A percentile compares a stretch with the other conserved stretches of the same genome.
phyloP scores from a whole-genome alignment of 179 eudicot species.

The Silene coronaria region DNA sequence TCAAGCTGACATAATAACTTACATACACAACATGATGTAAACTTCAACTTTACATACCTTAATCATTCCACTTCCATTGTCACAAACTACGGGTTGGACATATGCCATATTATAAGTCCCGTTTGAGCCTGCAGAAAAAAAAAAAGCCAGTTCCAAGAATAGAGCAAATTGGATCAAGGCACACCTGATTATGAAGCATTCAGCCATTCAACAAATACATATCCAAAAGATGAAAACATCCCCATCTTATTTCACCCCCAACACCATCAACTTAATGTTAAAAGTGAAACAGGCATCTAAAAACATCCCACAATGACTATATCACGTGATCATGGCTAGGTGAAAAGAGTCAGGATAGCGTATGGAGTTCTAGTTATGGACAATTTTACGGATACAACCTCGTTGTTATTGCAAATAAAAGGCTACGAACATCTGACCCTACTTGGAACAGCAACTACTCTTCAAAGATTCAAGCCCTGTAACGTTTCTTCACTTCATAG shows the following conservation, averaged over 20 bases:
- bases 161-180: background rate
- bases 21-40: background rate
- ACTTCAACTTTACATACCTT: background rate
- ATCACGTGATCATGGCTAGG: too few species aligned
- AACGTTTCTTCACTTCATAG: too few species aligned
- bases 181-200: background rate
- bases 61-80: conserved; percentile 26
- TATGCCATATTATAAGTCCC: background rate
- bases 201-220: background rate
- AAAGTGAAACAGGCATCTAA: too few species aligned
- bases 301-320: too few species aligned
- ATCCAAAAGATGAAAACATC: background rate
- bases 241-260: too few species aligned
- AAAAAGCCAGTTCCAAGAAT: background rate
- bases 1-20: background rate
- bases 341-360: too few species aligned
- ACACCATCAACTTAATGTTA: background rate
- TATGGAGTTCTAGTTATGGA: too few species aligned
- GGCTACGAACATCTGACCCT: too few species aligned
- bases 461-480: too few species aligned
- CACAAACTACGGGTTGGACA: conserved; percentile 33
- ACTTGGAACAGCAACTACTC: too few species aligned
- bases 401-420: too few species aligned
- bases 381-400: too few species aligned
- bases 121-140: background rate